Percentiles rank a stretch among this genome's conserved stretches.
Conservation (phyloP, 1,139 yeast species). For the Pichia sp. region DNA sequence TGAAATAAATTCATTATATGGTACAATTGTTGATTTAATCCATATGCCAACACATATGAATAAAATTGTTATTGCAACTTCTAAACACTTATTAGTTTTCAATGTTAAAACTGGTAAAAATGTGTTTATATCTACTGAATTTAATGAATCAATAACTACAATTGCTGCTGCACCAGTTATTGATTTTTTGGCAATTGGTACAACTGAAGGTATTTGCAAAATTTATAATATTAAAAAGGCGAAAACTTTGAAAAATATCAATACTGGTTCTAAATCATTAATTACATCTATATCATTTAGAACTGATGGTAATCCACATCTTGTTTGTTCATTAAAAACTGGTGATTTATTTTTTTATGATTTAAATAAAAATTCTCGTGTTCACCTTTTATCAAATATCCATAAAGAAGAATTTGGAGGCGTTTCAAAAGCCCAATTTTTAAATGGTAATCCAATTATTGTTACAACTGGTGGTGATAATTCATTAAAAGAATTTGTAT, state of each 20-base stretch:
- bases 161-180: constrained; percentile 82
- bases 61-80: constrained; percentile 74
- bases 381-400: constrained; percentile 67
- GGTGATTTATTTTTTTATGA: constrained; percentile 90
- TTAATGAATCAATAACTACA: constrained; percentile 49
- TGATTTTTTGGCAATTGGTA: constrained; percentile 77
- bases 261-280: constrained; percentile 46
- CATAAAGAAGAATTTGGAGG: constrained; percentile 78
- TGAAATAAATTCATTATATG: constrained; percentile 53
- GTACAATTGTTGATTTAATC: constrained; percentile 58
- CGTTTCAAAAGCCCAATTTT: constrained; percentile 65
- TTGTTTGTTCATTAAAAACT: constrained; percentile 70
- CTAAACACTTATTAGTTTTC: constrained; percentile 49
- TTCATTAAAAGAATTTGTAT: constrained; percentile 80
- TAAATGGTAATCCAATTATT: constrained; percentile 88
- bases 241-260: constrained; percentile 48
- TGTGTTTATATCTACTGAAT: constrained; percentile 52
- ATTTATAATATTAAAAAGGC: constrained; percentile 69
- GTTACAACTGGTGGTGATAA: constrained; percentile 95
- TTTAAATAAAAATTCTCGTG: constrained; percentile 60
- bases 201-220: constrained; percentile 58
- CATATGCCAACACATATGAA: constrained; percentile 94
- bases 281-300: constrained; percentile 79
- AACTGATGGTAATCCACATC: constrained; percentile 83
- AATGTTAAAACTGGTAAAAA: constrained; percentile 77